Base-by-base conservation (phyloP, 2,329 filamentous ascomycete genomes). In the Metarhizium album region DNA sequence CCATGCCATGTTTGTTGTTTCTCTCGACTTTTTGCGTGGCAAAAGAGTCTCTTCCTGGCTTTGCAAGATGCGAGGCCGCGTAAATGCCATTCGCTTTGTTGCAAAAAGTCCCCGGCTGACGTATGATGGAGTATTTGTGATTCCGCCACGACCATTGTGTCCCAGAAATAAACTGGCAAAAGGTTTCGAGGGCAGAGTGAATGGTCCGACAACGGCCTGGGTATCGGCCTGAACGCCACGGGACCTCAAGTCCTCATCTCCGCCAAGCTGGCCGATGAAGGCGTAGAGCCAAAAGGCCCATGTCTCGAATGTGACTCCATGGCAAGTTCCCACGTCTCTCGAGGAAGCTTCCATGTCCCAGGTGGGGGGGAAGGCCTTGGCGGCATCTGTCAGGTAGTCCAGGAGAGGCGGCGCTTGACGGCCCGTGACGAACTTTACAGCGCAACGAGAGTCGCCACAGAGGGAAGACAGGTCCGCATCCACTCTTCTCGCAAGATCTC, bases 221-320 rank as follows among this genome's bases (percentile, higher is more conserved):
- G 52, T 52, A 18, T 59, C 50, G 2, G 57, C 37, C 2, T 45
- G 45, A 7, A 60, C 46, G 1, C 58, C 61, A 0, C 51, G 50
- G 9, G 50, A 47, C 16, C 54, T 54, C 20, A 72, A 53, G 53
- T 72, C 70, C 3, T 52, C 47, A 49, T 72, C 67, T 7, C 59
- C 52, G 18, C 58, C 61, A 4, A 71, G 57, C 45, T 72, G 68
- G 1, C 68, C 70, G 9, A 71, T 60, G 46, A 71, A 62, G 4
- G 67, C 62, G 53, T 69, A 69, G 3, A 71, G 56, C 68, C 70
- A 72, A 46, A 72, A 71, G 1, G 64, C 67, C 67, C 68, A 71
- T 2, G 62, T 53, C 51, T 71, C 68, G 35, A 70, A 71, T 2
- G 65, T 60, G 3, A 63, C 58, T 1, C 59, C 61, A 37, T 68